Conservation (phyloP, 2,329 filamentous ascomycete genomes). For the Aspergillus caelatus region DNA sequence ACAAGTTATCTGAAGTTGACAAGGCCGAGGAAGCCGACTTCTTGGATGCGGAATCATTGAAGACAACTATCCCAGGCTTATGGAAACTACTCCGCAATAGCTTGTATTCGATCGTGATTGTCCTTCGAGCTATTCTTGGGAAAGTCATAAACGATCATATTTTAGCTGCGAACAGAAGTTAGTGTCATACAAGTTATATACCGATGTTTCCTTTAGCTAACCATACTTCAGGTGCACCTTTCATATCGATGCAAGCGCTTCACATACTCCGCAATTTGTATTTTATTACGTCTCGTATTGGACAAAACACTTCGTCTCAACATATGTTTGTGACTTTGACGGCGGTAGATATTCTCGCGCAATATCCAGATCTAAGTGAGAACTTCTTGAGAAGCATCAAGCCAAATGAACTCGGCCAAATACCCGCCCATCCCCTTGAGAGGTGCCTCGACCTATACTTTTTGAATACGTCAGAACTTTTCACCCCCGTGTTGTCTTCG, state of each 20-base stretch:
- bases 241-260: conserved; percentile 70
- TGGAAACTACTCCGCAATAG: conserved; percentile 76
- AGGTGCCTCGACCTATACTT: conserved; percentile 83
- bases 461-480: conserved; percentile 82
- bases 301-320: conserved; percentile 75
- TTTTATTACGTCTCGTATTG: conserved; percentile 77
- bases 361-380: conserved; percentile 67
- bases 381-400: conserved; percentile 68
- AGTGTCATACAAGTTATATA: conserved; percentile 24
- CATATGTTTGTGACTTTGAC: conserved; percentile 83
- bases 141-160: conserved; percentile 61
- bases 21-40: conserved; percentile 64
- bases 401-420: conserved; percentile 56
- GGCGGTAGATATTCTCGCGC: conserved; percentile 77
- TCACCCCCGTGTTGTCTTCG: conserved; percentile 70
- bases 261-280: conserved; percentile 75
- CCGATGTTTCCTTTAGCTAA: not conserved
- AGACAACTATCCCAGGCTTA: conserved; percentile 68
- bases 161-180: conserved; percentile 57
- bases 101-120: conserved; percentile 73
- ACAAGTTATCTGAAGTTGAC: conserved; percentile 74
- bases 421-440: conserved; percentile 67
- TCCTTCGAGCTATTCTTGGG: conserved; percentile 73
- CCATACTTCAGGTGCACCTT: conserved; percentile 57
- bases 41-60: conserved; percentile 66